Evolutionary conservation across 352 stramenopile genomes (phyloP), one percentile per base, ranked within the genome.

Genomic region (Thraustochytrium striatum): DNA sequence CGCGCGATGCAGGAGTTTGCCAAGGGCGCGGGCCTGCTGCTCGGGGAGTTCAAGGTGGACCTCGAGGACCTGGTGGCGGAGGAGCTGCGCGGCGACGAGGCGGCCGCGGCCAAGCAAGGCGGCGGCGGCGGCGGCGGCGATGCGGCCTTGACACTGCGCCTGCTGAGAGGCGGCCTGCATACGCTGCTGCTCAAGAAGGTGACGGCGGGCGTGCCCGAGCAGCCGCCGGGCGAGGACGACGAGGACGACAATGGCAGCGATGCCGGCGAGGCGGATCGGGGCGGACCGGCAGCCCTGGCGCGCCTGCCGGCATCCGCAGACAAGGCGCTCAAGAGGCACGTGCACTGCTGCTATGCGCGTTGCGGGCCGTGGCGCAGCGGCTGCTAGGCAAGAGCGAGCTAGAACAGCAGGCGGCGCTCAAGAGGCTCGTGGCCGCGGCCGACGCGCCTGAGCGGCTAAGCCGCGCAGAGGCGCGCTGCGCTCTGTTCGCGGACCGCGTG

Each of bases 201-300:
- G 1, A 21, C 65, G 16, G 7, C 41, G 0, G 25, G 33, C 11
- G 52, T 75, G 8, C 11, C 43, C 16, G 52, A 72, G 41, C 21
- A 8, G 0, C 41, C 43, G 25, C 1, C 16, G 25, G 47, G 25
- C 35, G 58, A 75, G 2, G 65, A 75, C 2, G 65, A 75, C 50
- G 65, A 75, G 8, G 65, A 75, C 50, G 65, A 68, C 16, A 43
- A 75, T n/a, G 65, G 30, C 36, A 43, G 30, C 65, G 61, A 50
- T 62, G 52, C 65, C 47, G 19, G 33, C 41, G 65, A 36, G 16
- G 47, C 16, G 16, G 16, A 25, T 25, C 16, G 16, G 47, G 25
- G 47, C 16, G 47, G 16, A 21, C 47, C 16, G 25, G 25, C 16
- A 55, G 47, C 47, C 47, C 47, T 55, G 65, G 41, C 68, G n/a